Conservation (phyloP, 192 early-diverging fungal genomes). For the Powellomyces hirtus region DNA sequence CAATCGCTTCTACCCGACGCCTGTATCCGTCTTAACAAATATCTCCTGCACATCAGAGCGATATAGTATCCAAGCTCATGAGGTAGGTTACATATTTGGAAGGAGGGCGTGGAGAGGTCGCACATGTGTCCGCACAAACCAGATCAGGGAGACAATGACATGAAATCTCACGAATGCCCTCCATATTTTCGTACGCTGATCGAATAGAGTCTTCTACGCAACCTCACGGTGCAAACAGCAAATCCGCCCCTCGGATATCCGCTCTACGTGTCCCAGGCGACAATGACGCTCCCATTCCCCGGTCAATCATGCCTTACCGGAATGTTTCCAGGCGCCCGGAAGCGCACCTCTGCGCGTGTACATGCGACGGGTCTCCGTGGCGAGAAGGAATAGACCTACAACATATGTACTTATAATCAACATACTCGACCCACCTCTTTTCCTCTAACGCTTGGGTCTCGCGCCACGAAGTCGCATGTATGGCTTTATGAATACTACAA, state of each 20-base stretch:
- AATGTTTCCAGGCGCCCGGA: neutral
- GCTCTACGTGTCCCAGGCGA: constrained; percentile 27
- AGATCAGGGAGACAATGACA: too few species aligned
- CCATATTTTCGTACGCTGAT: neutral
- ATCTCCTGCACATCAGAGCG: too few species aligned
- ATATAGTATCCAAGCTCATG: constrained; percentile 51
- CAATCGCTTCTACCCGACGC: neutral
- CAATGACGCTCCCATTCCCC: neutral
- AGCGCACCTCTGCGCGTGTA: neutral
- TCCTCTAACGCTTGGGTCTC: too few species aligned
- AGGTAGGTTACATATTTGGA: constrained; percentile 16
- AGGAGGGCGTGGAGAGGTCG: too few species aligned
- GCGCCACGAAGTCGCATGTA: too few species aligned
- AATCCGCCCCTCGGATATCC: constrained; percentile 52
- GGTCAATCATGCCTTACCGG: neutral
- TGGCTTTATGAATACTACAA: too few species aligned
- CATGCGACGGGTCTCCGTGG: neutral
- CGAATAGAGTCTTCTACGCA: constrained; percentile 35
- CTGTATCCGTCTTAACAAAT: too few species aligned
- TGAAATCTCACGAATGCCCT: too few species aligned
- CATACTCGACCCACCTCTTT: too few species aligned
- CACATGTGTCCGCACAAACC: too few species aligned
- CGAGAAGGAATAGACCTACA: neutral
- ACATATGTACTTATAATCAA: too few species aligned
- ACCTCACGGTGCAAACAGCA: constrained; percentile 42